A percentile compares a stretch with the other conserved stretches of the same genome.
Conservation (phyloP, 805 yeast genomes). For the Lachancea sp. region DNA sequence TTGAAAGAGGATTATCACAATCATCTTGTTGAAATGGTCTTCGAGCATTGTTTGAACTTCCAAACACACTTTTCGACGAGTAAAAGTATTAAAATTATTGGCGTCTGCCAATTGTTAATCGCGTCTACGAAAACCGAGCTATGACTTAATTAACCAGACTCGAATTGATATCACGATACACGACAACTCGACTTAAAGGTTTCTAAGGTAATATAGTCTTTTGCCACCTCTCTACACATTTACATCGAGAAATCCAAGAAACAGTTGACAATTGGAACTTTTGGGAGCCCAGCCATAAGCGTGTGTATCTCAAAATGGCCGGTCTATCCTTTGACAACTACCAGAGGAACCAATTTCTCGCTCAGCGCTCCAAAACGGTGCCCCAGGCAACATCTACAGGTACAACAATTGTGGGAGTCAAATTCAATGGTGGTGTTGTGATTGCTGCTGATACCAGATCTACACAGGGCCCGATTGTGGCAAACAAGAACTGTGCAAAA, state of each 20-base stretch:
- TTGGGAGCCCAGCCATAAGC: not conserved
- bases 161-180: no score
- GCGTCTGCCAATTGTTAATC: no score
- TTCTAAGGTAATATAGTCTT: not conserved
- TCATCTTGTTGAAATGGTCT: no score
- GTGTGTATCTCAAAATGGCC: constrained; percentile 45
- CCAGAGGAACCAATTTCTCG: constrained; percentile 76
- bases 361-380: constrained; percentile 62
- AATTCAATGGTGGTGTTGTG: constrained; percentile 87
- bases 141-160: no score
- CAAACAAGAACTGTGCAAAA: constrained; percentile 96
- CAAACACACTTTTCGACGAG: no score
- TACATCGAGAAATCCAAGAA: not conserved
- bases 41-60: no score
- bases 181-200: no score
- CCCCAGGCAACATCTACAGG: constrained; percentile 97
- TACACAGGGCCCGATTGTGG: constrained; percentile 92
- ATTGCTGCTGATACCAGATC: constrained; percentile 99
- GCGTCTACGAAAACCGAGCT: no score
- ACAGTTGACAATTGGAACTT: not conserved
- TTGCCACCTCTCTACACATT: not conserved
- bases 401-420: constrained; percentile 98
- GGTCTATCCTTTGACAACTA: constrained; percentile 91
- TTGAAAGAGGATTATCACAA: no score
- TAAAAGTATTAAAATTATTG: no score